These are phyloP conservation scores for Penicillium verhagenii DNA, from an alignment of 495 filamentous ascomycete species.

Conservation along the genomic window DNA sequence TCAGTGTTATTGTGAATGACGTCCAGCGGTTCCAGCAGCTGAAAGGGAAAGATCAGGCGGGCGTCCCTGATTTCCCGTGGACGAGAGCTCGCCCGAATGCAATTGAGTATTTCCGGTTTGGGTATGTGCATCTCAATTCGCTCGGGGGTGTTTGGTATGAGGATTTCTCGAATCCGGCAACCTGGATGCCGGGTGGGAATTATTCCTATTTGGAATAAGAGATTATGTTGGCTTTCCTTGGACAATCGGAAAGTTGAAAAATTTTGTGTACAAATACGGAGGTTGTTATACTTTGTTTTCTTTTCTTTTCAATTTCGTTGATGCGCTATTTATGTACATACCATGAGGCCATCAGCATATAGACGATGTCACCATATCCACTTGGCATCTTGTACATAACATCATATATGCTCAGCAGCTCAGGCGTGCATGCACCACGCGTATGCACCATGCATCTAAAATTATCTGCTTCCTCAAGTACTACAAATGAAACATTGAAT, in stretches of 20 bases:
- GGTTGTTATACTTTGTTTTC: not conserved
- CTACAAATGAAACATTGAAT: too few species aligned
- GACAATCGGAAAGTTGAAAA: not conserved
- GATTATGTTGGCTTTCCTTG: not conserved
- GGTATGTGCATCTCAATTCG: slow-evolving; percentile 56
- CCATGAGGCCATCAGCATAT: too few species aligned
- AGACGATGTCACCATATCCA: too few species aligned
- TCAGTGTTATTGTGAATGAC: slow-evolving; percentile 60
- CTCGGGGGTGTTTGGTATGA: slow-evolving; percentile 57
- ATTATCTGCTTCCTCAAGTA: too few species aligned
- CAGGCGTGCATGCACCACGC: too few species aligned
- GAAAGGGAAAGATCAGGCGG: slow-evolving; percentile 39
- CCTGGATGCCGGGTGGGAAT: not conserved
- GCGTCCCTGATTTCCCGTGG: slow-evolving; percentile 46
- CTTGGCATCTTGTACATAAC: too few species aligned
- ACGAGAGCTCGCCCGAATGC: slow-evolving; percentile 39
- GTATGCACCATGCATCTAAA: too few species aligned
- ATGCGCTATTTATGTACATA: too few species aligned
- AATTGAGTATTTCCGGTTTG: slow-evolving; percentile 79
- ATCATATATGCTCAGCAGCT: too few species aligned
- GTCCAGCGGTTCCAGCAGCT: slow-evolving; percentile 49
- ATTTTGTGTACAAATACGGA: not conserved
- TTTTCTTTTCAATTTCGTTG: too few species aligned
- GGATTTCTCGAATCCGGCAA: slow-evolving; percentile 54
- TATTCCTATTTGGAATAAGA: not conserved